Evolutionary conservation across 208 protist genomes (phyloP).

Genomic region (Zelonia costaricensis): DNA sequence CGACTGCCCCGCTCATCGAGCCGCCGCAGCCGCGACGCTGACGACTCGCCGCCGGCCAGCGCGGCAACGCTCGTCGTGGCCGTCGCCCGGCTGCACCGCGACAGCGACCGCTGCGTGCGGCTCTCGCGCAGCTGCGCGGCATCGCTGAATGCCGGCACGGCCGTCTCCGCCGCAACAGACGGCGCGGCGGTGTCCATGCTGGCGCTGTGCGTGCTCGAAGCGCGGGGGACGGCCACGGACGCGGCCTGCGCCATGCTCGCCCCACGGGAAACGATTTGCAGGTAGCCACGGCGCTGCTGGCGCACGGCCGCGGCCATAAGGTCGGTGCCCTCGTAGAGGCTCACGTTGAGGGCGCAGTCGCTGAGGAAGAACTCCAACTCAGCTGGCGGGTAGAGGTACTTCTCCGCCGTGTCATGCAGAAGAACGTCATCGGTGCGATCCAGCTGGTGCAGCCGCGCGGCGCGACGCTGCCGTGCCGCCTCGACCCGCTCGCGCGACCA

Average conservation of each 20-base stretch:
- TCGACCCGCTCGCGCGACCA: slow-evolving; percentile 27
- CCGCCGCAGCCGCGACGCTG: slow-evolving; percentile 18
- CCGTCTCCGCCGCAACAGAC: neutral
- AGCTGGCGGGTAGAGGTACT: slow-evolving; percentile 31
- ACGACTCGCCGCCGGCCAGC: slow-evolving; percentile 15
- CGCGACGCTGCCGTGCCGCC: slow-evolving; percentile 10
- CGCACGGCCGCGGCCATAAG: slow-evolving; percentile 34
- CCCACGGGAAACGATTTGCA: slow-evolving; percentile 26
- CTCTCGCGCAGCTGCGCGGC: neutral
- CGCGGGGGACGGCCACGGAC: neutral
- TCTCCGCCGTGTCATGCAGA: slow-evolving; percentile 26
- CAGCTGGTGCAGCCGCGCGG: slow-evolving; percentile 19
- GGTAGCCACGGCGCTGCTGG: slow-evolving; percentile 27
- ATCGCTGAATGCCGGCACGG: neutral
- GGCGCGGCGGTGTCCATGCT: neutral
- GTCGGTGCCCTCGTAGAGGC: slow-evolving; percentile 57
- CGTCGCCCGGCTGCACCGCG: neutral
- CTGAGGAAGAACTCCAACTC: slow-evolving; percentile 42
- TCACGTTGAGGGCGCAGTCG: slow-evolving; percentile 39
- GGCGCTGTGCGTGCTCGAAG: neutral
- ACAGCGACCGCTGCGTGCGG: neutral
- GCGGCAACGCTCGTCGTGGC: neutral
- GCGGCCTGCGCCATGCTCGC: slow-evolving; percentile 9
- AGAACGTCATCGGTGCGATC: slow-evolving; percentile 29
- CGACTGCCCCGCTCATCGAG: slow-evolving; percentile 20